Evolutionary conservation across 305 asterid genomes (phyloP).

Genomic region (Plantago coronopus): DNA sequence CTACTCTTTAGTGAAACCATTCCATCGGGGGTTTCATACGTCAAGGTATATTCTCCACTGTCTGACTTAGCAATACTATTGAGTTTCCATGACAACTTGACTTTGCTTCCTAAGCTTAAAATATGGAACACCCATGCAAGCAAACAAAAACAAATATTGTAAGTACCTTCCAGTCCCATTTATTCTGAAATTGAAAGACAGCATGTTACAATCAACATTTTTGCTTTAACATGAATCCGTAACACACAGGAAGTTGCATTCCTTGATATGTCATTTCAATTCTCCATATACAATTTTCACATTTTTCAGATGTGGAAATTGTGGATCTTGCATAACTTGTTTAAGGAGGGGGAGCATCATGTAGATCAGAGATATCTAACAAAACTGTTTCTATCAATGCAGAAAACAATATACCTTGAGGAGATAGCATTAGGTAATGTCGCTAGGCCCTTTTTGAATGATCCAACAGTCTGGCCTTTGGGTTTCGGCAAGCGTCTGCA

Average conservation of each 20-base stretch:
- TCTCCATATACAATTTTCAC: constrained; percentile 2
- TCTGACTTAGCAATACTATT: constrained; percentile 49
- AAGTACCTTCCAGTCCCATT: constrained; percentile 16
- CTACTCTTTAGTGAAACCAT: constrained; percentile 55
- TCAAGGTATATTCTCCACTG: constrained; percentile 56
- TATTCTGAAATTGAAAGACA: constrained; percentile 7
- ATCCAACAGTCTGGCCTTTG: constrained; percentile 95
- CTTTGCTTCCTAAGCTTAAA: constrained; percentile 72
- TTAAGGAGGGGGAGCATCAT: constrained; percentile 18
- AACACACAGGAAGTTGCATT: not conserved
- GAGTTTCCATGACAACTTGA: constrained; percentile 88
- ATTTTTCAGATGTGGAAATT: not conserved
- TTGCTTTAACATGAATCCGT: not conserved
- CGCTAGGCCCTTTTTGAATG: constrained; percentile 76
- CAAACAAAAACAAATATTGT: constrained; percentile 16
- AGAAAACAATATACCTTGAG: constrained; percentile 39
- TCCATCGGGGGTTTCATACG: constrained; percentile 83
- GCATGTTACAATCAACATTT: not conserved
- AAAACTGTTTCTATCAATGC: constrained; percentile 8
- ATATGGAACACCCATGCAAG: constrained; percentile 16
- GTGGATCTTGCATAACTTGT: constrained; percentile 3
- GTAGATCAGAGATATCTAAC: constrained; percentile 4
- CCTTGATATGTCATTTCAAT: constrained; percentile 12
- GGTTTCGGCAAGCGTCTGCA: constrained; percentile 89
- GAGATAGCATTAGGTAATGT: constrained; percentile 84